Base-by-base conservation (phyloP, 371 early-diverging fungal genomes). In the Zychaea mexicana region DNA sequence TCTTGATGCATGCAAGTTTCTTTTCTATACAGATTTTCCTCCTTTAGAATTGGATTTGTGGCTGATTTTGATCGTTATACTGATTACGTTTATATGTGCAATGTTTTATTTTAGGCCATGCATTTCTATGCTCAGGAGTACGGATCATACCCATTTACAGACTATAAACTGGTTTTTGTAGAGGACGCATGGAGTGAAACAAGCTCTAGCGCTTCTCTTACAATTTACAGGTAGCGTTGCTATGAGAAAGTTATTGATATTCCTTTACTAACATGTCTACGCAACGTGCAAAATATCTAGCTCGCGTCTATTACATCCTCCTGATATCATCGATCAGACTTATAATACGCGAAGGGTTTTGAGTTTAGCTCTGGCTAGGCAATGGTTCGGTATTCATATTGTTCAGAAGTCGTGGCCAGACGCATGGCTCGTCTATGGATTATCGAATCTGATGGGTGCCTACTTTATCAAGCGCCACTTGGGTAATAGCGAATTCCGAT, bases 341-440 rank as follows among this genome's bases (percentile, higher is more conserved):
- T 96, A 91, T 66, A 89, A 88, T 55, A 91, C 95, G 0, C 81
- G 95, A 53, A 81, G 87, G 1, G 61, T 75, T 17, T 66, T 98
- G 52, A 86, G 88, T 46, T 73, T 88, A 53, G 89, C 90, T 0
- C 69, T 96, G 0, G 93, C 94, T 12, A 79, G 84, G 45, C 97
- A 97, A 77, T 98, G 97, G 96, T 96, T 96, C 78, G 97, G 97
- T 13, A 86, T 92, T 15, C 92, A 90, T 66, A 87, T 98, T 39
- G 79, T 84, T 21, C 92, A 92, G 12, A 90, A 90, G 63, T 69
- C 85, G 3, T 92, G 94, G 92, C 78, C 88, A 3, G 98, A 98
- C 70, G 81, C 85, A 21, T 98, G 98, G 98, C 76, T 98, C 30
- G 86, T 90, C 0, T 74, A 83, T 27, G 97, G 96, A 13, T 70